These are phyloP conservation scores for Rhododendron mucronatum DNA, from an alignment of 148 eudicot species.

Conservation along the genomic window DNA sequence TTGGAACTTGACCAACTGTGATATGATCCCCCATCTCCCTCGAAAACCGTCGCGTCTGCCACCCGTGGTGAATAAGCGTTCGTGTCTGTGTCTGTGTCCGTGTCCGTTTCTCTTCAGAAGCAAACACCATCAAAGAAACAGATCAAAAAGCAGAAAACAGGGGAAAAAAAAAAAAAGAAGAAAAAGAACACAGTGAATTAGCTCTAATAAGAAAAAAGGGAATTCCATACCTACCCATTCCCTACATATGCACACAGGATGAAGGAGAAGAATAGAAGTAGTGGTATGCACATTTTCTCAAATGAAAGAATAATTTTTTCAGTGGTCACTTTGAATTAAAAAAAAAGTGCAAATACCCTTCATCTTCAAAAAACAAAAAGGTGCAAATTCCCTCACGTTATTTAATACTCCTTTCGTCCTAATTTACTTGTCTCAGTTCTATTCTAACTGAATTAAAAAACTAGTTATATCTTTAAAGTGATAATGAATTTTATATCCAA, in stretches of 20 bases:
- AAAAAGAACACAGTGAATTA: background rate
- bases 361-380: too few relatives aligned
- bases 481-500: too few relatives aligned
- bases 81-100: too few relatives aligned
- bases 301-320: background rate
- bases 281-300: background rate
- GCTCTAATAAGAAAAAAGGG: slow-evolving; percentile 17
- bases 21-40: slow-evolving; percentile 52
- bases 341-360: too few relatives aligned
- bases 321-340: background rate
- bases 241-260: background rate
- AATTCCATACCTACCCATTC: background rate
- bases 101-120: background rate
- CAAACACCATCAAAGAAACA: background rate
- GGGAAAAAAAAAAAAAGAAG: too few relatives aligned
- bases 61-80: background rate
- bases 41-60: slow-evolving; percentile 12
- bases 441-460: too few relatives aligned
- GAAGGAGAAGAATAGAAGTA: background rate
- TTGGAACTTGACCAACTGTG: slow-evolving; percentile 26
- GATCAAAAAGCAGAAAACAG: background rate
- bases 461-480: too few relatives aligned
- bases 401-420: too few relatives aligned
- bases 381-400: too few relatives aligned
- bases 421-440: too few relatives aligned